Base-by-base conservation (phyloP, 2,329 filamentous ascomycete species). In the Ascochyta koolunga region DNA sequence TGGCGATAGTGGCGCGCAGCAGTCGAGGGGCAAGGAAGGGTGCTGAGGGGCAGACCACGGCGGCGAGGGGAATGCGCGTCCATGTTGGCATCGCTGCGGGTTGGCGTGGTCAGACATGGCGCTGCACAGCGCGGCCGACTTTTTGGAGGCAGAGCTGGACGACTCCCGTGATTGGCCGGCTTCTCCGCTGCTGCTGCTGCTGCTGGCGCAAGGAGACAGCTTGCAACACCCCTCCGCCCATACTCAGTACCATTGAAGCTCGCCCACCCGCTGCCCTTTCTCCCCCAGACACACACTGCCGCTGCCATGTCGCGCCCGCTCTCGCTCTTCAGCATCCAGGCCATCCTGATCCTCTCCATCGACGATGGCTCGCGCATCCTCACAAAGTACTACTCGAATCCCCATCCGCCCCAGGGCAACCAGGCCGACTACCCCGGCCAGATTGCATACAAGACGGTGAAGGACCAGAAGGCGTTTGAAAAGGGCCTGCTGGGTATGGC, bases 391-490 rank as follows among this genome's bases (percentile, higher is more conserved):
- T 96, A 93, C 82, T 83, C 81, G 58, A 82, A 87, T 60, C 88
- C 88, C 55, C 88, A 90, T 72, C 77, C 80, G 77, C 80, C 89
- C 76, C 76, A 89, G 80, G 80, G 80, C 66, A 81, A 84, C 65
- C 79, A 83, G 46, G 79, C 78, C 64, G 79, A 84, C 70, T 84
- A 83, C 67, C 84, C 84, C 39, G 84, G 84, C 69, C 83, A 84
- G 61, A 91, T 89, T 73, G 91, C 93, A 19, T 98, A 97, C 77
- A 82, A 90, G 54, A 91, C 91, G 54, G 78, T 95, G 50, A 97
- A 97, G 81, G 87, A 96, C 67, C 95, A 99, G 79, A 96, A 96
- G 77, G 85, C 90, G 2, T 99, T 99, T 71, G 95, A 99, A 78
- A 97, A 97, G 80, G 95, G 93, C 5, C 84, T 99, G 33, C 80